A percentile compares a stretch with the other conserved stretches of the same genome.
These are phyloP conservation scores for Aristolochia fimbriata DNA, from an alignment of 164 flowering plant genomes.

Conservation along the genomic window DNA sequence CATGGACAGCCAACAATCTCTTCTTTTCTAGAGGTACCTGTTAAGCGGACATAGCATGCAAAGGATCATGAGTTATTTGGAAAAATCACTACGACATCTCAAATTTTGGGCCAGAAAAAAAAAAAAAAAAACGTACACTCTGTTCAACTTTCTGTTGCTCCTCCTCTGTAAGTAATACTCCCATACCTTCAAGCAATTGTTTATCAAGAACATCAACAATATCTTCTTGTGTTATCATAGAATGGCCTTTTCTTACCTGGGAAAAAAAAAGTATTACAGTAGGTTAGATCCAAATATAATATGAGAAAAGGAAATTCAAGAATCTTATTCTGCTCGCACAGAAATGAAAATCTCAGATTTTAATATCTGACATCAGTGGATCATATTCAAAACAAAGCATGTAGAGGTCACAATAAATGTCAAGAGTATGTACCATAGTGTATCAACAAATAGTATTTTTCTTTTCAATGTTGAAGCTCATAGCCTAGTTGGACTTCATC, in stretches of 20 bases:
- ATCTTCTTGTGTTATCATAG: slow-evolving; percentile 72
- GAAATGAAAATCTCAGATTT: neutral
- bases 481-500: too few relatives aligned
- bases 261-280: neutral
- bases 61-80: neutral
- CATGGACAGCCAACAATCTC: slow-evolving; percentile 88
- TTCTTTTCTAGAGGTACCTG: slow-evolving; percentile 85
- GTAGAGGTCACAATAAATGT: too few relatives aligned
- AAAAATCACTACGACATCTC: neutral
- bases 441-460: too few relatives aligned
- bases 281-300: too few relatives aligned
- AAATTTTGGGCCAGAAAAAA: neutral
- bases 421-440: too few relatives aligned
- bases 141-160: slow-evolving; percentile 86
- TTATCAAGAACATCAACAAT: slow-evolving; percentile 90
- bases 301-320: too few relatives aligned
- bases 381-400: neutral
- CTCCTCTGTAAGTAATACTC: slow-evolving; percentile 94
- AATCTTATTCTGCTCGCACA: neutral
- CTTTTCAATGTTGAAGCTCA: too few relatives aligned
- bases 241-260: slow-evolving; percentile 90
- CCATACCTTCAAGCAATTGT: slow-evolving; percentile 97
- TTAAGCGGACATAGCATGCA: slow-evolving; percentile 4
- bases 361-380: neutral
- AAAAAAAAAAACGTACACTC: slow-evolving; percentile 42